Percentiles rank a stretch among this genome's conserved stretches.
Evolutionary conservation across 371 early-diverging fungal species (phyloP).

Genomic region (Mucor velutinosus): DNA sequence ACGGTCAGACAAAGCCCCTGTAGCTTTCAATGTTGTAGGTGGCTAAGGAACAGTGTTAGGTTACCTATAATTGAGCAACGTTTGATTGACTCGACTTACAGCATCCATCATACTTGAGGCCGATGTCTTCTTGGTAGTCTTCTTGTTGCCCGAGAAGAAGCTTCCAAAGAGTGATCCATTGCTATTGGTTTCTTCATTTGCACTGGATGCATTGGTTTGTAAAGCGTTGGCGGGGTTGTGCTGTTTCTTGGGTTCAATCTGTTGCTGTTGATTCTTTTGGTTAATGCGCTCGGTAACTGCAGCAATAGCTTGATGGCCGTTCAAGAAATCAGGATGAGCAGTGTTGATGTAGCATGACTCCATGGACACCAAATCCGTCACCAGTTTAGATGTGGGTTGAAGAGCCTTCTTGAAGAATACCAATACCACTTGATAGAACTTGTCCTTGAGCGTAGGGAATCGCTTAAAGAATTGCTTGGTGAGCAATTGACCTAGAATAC

Average conservation of each 20-base stretch:
- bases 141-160: slow-evolving; percentile 84
- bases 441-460: slow-evolving; percentile 92
- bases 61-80: not conserved
- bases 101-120: slow-evolving; percentile 69
- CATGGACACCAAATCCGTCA: slow-evolving; percentile 89
- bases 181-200: slow-evolving; percentile 9
- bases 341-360: slow-evolving; percentile 98
- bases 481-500: slow-evolving; percentile 89
- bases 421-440: slow-evolving; percentile 89
- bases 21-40: slow-evolving; percentile 92
- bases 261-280: slow-evolving; percentile 30
- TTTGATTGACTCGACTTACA: slow-evolving; percentile 42
- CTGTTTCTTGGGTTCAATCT: slow-evolving; percentile 42
- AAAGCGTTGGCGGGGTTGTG: slow-evolving; percentile 39
- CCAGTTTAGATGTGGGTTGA: slow-evolving; percentile 93
- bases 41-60: slow-evolving; percentile 55
- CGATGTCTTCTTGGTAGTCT: slow-evolving; percentile 57
- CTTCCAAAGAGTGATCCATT: slow-evolving; percentile 92
- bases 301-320: slow-evolving; percentile 94
- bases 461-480: slow-evolving; percentile 92
- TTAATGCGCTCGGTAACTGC: slow-evolving; percentile 86
- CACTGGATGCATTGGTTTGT: slow-evolving; percentile 30
- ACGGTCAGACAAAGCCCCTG: slow-evolving; percentile 93
- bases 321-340: slow-evolving; percentile 97
- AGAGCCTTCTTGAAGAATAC: slow-evolving; percentile 88